Conservation (phyloP, 345 rosid species). For the Euphorbia lathyris region DNA sequence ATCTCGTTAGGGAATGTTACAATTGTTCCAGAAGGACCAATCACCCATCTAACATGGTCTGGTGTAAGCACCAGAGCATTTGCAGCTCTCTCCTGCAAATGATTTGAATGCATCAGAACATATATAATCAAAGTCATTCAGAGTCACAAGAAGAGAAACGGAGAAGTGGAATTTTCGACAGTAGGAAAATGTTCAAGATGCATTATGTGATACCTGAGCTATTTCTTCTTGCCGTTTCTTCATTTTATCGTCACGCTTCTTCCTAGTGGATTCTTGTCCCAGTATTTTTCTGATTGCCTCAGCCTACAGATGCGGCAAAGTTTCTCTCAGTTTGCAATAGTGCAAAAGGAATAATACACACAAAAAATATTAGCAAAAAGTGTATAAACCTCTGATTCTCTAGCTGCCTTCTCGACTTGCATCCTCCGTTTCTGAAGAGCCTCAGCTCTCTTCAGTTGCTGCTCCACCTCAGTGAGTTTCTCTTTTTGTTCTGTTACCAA, state of each 20-base stretch:
- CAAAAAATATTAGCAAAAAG: not conserved
- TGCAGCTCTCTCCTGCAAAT: constrained; percentile 26
- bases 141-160: not conserved
- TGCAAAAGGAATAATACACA: not conserved
- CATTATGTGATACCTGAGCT: constrained; percentile 12
- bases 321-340: not conserved
- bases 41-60: constrained; percentile 30
- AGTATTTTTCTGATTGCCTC: constrained; percentile 32
- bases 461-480: constrained; percentile 25
- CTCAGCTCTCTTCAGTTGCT: constrained; percentile 30
- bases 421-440: constrained; percentile 33
- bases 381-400: constrained; percentile 31
- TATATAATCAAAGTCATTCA: not conserved
- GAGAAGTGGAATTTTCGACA: not conserved
- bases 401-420: constrained; percentile 31
- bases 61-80: constrained; percentile 15
- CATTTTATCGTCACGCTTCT: constrained; percentile 29
- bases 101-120: not conserved
- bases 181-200: not conserved
- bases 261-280: constrained; percentile 30
- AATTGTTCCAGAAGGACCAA: constrained; percentile 30
- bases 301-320: constrained; percentile 11
- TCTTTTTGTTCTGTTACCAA: constrained; percentile 24
- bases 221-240: constrained; percentile 31
- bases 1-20: constrained; percentile 29